A percentile compares a stretch with the other conserved stretches of the same genome.
Evolutionary conservation across 2,329 filamentous ascomycete genomes (phyloP).

Genomic region (Botryotinia convoluta): DNA sequence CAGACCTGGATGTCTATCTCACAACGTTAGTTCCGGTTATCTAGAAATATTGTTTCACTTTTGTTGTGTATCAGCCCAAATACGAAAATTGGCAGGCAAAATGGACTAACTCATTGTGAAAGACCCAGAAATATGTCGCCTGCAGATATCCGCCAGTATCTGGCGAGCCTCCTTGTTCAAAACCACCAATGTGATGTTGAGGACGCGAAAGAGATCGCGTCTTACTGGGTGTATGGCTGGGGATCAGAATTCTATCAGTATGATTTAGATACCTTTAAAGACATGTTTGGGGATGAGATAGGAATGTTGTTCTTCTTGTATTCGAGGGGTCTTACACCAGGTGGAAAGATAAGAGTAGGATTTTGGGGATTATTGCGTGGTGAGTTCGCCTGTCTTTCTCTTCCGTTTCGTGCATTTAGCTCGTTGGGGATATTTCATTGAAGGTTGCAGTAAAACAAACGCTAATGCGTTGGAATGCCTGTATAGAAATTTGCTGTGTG

Average conservation of each 20-base stretch:
- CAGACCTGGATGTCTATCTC: background rate
- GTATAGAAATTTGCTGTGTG: no score
- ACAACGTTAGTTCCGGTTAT: background rate
- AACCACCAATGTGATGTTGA: background rate
- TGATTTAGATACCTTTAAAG: slow-evolving; percentile 1
- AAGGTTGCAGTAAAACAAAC: background rate
- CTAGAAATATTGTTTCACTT: background rate
- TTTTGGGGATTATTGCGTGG: fast-evolving
- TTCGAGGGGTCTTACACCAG: background rate
- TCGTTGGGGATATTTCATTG: background rate
- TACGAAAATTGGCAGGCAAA: background rate
- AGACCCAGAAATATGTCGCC: background rate
- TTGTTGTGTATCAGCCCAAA: background rate
- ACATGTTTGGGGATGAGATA: background rate
- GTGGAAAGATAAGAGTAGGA: fast-evolving
- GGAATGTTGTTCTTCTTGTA: slow-evolving; percentile 8
- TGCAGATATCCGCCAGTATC: background rate
- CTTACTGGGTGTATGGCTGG: background rate
- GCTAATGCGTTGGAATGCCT: background rate
- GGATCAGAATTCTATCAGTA: slow-evolving; percentile 13
- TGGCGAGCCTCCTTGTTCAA: background rate
- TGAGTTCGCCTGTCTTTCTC: background rate
- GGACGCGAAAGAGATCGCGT: background rate
- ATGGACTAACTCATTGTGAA: background rate
- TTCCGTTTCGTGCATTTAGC: background rate